Conservation (phyloP, 2,329 filamentous ascomycete species). For the Coleophoma crateriformis region DNA sequence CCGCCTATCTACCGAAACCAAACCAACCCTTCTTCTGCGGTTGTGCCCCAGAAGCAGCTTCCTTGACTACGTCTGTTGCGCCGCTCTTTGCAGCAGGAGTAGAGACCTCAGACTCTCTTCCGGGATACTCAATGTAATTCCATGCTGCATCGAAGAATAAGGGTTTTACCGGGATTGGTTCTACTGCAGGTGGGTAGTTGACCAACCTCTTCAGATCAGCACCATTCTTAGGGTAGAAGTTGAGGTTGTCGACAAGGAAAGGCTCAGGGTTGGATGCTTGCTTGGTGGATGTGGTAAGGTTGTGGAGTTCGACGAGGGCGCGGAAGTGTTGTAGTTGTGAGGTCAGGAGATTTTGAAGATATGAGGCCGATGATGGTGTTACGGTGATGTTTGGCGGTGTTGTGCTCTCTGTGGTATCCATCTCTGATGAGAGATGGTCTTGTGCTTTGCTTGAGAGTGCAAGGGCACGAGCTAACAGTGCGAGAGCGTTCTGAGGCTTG, state of each 20-base stretch:
- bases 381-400: conserved; percentile 65
- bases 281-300: conserved; percentile 38
- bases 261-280: conserved; percentile 28
- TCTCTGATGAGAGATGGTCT: conserved; percentile 34
- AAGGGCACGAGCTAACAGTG: conserved; percentile 69
- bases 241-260: conserved; percentile 71
- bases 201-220: conserved; percentile 78
- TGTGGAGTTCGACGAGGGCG: conserved; percentile 78
- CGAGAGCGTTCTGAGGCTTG: conserved; percentile 74
- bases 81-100: conserved; percentile 19
- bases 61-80: conserved; percentile 11
- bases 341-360: conserved; percentile 57
- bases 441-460: conserved; percentile 51
- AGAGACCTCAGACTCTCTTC: conserved; percentile 36
- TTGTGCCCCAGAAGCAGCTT: conserved; percentile 27
- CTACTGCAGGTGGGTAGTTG: conserved; percentile 77
- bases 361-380: conserved; percentile 48
- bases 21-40: conserved; percentile 72
- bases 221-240: conserved; percentile 64
- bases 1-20: conserved; percentile 45
- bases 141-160: conserved; percentile 94
- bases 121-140: conserved; percentile 95
- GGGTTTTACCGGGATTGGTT: conserved; percentile 85
- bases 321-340: conserved; percentile 75
- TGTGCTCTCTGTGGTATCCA: conserved; percentile 26